Conservation (phyloP, 2,329 filamentous ascomycete species). For the Didymella lethalis region DNA sequence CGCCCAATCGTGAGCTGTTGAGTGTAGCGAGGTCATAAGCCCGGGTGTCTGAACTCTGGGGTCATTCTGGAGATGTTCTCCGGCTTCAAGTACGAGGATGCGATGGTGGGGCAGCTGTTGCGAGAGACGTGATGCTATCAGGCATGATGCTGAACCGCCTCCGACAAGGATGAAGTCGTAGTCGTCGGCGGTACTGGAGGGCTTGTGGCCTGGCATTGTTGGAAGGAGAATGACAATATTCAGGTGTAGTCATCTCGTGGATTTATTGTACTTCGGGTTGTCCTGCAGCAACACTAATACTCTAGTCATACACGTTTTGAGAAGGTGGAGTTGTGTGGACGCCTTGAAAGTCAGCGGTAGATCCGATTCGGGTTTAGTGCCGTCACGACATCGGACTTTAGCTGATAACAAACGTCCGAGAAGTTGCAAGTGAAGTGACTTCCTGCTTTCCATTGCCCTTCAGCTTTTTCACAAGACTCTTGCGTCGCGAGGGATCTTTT, state of each 20-base stretch:
- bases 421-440: neutral
- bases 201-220: neutral
- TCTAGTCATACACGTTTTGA: neutral
- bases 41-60: slow-evolving; percentile 28
- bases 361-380: neutral
- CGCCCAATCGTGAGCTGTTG: slow-evolving; percentile 22
- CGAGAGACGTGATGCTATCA: slow-evolving; percentile 30
- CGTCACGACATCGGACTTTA: neutral
- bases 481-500: slow-evolving; percentile 10
- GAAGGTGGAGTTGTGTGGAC: neutral
- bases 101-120: slow-evolving; percentile 21
- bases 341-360: neutral
- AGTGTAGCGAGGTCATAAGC: slow-evolving; percentile 16
- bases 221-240: too few species aligned
- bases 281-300: neutral
- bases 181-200: neutral
- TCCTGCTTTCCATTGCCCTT: slow-evolving; percentile 8
- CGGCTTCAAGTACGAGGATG: slow-evolving; percentile 29
- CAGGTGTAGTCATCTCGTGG: neutral
- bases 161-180: slow-evolving; percentile 31
- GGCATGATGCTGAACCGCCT: slow-evolving; percentile 29
- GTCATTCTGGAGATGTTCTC: slow-evolving; percentile 27
- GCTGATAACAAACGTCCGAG: slow-evolving; percentile 2
- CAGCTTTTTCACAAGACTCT: slow-evolving; percentile 8
- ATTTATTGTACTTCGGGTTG: neutral